phyloP scores from a whole-genome alignment of 179 eudicot genomes.

The Dionaea muscipula region DNA sequence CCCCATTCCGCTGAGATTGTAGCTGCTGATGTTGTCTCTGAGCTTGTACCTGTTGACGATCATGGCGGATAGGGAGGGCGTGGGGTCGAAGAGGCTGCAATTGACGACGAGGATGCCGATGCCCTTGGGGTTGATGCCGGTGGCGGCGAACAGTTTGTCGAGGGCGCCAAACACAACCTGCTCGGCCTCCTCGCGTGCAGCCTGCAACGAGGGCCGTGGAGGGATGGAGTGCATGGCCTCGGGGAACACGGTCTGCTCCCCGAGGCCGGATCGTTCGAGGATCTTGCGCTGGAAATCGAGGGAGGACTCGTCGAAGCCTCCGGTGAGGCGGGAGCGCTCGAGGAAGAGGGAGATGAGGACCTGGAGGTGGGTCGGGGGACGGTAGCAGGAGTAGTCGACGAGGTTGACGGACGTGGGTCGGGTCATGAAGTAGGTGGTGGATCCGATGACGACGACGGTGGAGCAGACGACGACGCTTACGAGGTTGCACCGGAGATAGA shows the following conservation, averaged over 20 bases:
- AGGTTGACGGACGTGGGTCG: conserved; percentile 49
- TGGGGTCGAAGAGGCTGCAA: conserved; percentile 67
- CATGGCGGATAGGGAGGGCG: conserved; percentile 62
- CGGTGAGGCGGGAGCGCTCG: conserved; percentile 31
- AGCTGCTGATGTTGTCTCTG: conserved; percentile 50
- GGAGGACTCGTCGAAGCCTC: conserved; percentile 45
- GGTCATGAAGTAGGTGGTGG: conserved; percentile 47
- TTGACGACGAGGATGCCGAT: conserved; percentile 60
- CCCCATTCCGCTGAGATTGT: conserved; percentile 71
- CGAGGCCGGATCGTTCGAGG: conserved; percentile 51
- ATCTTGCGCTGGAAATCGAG: conserved; percentile 62
- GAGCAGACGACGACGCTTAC: conserved; percentile 27
- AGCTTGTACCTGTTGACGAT: conserved; percentile 56
- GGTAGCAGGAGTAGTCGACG: conserved; percentile 50
- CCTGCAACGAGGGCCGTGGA: conserved; percentile 46
- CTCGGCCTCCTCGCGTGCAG: conserved; percentile 60
- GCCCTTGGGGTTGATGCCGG: conserved; percentile 36
- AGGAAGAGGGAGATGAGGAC: conserved; percentile 28
- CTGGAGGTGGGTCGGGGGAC: conserved; percentile 27
- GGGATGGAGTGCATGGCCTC: conserved; percentile 50
- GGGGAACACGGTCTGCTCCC: conserved; percentile 60
- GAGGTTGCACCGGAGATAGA: conserved; percentile 43
- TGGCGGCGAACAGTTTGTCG: conserved; percentile 35
- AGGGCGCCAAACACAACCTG: conserved; percentile 58
- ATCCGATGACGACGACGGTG: conserved; percentile 35